These are phyloP conservation scores for Candida nanaspora DNA, from an alignment of 805 yeast genomes.

Conservation along the genomic window DNA sequence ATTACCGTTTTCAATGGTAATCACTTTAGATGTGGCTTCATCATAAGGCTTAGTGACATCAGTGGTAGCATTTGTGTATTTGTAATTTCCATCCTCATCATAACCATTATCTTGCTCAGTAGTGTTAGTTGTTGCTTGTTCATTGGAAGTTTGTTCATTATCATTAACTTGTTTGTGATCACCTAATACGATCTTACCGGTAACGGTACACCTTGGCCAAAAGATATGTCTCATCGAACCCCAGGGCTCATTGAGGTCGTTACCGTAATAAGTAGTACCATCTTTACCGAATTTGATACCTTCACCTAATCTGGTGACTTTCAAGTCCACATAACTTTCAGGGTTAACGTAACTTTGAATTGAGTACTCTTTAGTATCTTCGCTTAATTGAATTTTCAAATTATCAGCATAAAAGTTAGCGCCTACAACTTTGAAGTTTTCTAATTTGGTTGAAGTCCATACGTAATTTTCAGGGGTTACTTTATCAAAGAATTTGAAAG, in stretches of 20 bases:
- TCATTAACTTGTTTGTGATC: conserved; percentile 15
- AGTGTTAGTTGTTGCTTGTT: conserved; percentile 1
- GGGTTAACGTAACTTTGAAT: conserved; percentile 61
- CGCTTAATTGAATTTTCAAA: conserved; percentile 53
- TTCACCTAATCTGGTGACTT: conserved; percentile 52
- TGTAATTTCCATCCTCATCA: not conserved
- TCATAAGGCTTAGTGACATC: conserved; percentile 21
- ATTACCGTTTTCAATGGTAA: conserved; percentile 31
- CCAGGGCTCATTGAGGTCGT: conserved; percentile 82
- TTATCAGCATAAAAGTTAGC: conserved; percentile 74
- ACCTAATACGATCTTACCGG: conserved; percentile 54
- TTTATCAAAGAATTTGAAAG: conserved; percentile 69
- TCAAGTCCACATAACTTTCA: conserved; percentile 65
- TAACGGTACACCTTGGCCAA: conserved; percentile 84
- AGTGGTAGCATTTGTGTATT: conserved; percentile 11
- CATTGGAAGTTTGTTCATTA: not conserved
- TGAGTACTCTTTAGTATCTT: conserved; percentile 38
- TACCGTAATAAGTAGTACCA: conserved; percentile 84
- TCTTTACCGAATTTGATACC: conserved; percentile 88
- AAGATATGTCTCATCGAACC: conserved; percentile 93
- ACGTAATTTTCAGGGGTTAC: conserved; percentile 43
- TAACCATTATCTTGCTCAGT: conserved; percentile 4
- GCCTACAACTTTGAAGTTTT: conserved; percentile 62
- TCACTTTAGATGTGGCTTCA: conserved; percentile 6
- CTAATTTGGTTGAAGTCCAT: conserved; percentile 92